Evolutionary conservation across 441 rosid genomes (phyloP).

Genomic region (Mallotus repandus): DNA sequence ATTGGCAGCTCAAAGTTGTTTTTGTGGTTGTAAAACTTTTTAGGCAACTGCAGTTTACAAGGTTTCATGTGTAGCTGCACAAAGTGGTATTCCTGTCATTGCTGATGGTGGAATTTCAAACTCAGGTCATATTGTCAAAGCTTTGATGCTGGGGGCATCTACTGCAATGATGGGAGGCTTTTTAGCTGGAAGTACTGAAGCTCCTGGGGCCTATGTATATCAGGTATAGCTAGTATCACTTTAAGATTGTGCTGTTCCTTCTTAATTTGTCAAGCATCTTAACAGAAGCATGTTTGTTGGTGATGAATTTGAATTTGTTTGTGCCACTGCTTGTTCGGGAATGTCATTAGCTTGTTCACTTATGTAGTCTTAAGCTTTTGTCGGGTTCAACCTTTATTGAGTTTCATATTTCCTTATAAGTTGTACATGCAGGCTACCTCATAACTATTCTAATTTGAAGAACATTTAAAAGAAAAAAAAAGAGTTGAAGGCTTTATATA

Average conservation of each 20-base stretch:
- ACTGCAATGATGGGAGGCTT: conserved; percentile 95
- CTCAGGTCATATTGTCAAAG: conserved; percentile 88
- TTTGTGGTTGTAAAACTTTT: conserved; percentile 19
- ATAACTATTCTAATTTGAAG: not conserved
- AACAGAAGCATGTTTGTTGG: not conserved
- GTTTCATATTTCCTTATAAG: not conserved
- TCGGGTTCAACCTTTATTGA: not conserved
- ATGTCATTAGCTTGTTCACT: not conserved
- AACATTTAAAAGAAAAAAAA: too few relatives aligned
- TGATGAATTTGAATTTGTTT: not conserved
- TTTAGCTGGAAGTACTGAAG: conserved; percentile 83
- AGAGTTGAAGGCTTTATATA: not conserved
- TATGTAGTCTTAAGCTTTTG: not conserved
- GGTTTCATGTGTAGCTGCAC: conserved; percentile 74
- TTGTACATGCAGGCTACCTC: not conserved
- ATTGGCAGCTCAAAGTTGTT: not conserved
- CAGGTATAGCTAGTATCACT: conserved; percentile 37
- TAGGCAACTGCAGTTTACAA: conserved; percentile 97
- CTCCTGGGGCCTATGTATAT: conserved; percentile 65
- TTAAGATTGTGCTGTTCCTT: not conserved
- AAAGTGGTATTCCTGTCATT: conserved; percentile 68
- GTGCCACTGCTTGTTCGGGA: too few relatives aligned
- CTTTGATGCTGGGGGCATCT: conserved; percentile 78
- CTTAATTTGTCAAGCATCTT: conserved; percentile 1
- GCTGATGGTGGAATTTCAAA: conserved; percentile 96